Percentiles rank a stretch among this genome's conserved stretches.
Conservation (phyloP, 2,329 filamentous ascomycete genomes). For the Phialophora macrospora region DNA sequence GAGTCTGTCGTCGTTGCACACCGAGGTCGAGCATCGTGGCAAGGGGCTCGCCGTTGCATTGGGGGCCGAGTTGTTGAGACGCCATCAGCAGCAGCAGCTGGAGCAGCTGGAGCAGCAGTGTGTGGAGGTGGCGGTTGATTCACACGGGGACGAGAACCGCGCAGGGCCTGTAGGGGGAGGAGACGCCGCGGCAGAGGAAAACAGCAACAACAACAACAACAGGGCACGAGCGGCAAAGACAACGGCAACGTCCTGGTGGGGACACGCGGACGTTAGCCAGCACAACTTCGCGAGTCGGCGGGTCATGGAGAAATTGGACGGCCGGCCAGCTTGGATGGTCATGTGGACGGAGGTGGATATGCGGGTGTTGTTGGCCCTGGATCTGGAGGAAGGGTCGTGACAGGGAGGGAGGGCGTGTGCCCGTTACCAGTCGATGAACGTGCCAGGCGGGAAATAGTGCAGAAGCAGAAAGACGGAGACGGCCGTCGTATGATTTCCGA, state of each 20-base stretch:
- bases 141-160: not conserved
- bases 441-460: too few species aligned
- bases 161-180: conserved; percentile 17
- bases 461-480: too few species aligned
- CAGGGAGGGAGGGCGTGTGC: too few species aligned
- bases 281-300: conserved; percentile 47
- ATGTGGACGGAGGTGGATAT: conserved; percentile 49
- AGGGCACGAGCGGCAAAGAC: too few species aligned
- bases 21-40: conserved; percentile 50
- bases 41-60: conserved; percentile 45
- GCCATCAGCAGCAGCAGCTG: conserved; percentile 32
- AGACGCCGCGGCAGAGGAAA: conserved; percentile 27
- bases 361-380: not conserved
- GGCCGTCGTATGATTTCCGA: too few species aligned
- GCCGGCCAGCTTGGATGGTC: conserved; percentile 44
- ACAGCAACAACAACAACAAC: not conserved
- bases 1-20: conserved; percentile 47
- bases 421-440: too few species aligned
- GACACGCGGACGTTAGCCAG: conserved; percentile 48
- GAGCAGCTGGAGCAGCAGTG: conserved; percentile 38
- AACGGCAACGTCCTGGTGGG: conserved; percentile 36
- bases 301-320: conserved; percentile 54
- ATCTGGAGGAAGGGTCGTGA: not conserved
- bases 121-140: conserved; percentile 38
- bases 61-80: conserved; percentile 44